Percentiles rank a stretch among this genome's conserved stretches.
Evolutionary conservation across 1,284 basidiomycete species (phyloP).

Genomic region (Calocybe gambosa): DNA sequence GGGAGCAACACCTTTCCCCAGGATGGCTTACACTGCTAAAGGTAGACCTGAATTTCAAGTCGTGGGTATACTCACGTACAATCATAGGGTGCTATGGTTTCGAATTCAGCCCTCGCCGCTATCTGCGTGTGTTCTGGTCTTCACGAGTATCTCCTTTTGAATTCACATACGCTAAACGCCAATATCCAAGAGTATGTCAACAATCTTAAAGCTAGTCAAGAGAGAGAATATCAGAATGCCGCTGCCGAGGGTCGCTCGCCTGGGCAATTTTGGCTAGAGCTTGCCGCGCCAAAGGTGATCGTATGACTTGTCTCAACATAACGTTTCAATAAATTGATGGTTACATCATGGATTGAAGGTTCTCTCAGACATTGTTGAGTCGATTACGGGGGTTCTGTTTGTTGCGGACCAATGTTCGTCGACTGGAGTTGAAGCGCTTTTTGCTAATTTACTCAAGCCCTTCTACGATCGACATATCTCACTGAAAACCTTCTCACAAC

Average conservation of each 20-base stretch:
- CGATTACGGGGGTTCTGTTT: conserved; percentile 68
- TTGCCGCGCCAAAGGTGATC: conserved; percentile 68
- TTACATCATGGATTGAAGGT: conserved; percentile 36
- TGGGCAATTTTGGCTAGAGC: conserved; percentile 71
- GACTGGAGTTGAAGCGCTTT: conserved; percentile 54
- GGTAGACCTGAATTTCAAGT: conserved; percentile 28
- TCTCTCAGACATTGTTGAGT: conserved; percentile 72
- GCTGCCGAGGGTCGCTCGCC: conserved; percentile 41
- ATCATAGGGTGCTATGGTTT: conserved; percentile 71
- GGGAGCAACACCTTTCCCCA: conserved; percentile 56
- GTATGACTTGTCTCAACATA: not conserved
- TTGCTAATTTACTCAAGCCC: conserved; percentile 59
- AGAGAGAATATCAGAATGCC: conserved; percentile 43
- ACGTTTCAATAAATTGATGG: conserved; percentile 1
- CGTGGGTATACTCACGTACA: conserved; percentile 1
- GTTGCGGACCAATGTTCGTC: conserved; percentile 66
- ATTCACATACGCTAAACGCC: conserved; percentile 43
- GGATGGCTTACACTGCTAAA: conserved; percentile 73
- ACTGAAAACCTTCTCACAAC: conserved; percentile 61
- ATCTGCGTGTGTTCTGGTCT: conserved; percentile 65
- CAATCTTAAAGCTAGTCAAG: conserved; percentile 40
- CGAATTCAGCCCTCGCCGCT: conserved; percentile 67
- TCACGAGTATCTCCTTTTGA: conserved; percentile 53
- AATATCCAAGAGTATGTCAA: conserved; percentile 51
- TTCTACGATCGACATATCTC: conserved; percentile 71